These are phyloP conservation scores for Colletotrichum aenigma DNA, from an alignment of 2,329 filamentous ascomycete species.

Conservation along the genomic window DNA sequence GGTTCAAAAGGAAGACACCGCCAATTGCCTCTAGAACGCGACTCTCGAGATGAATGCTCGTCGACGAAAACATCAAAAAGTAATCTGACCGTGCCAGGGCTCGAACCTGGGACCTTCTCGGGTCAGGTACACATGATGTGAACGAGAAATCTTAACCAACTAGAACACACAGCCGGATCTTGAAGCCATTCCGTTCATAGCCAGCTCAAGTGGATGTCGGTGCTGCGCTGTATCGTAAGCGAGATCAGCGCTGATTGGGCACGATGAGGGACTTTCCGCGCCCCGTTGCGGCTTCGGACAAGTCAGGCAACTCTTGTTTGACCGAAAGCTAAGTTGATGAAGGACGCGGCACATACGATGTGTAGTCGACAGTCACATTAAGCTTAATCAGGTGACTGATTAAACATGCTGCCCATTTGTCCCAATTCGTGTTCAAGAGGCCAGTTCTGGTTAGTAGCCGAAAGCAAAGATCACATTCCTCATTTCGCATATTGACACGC, in stretches of 20 bases:
- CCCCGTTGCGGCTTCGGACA: background rate
- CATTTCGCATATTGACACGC: background rate
- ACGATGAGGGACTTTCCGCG: background rate
- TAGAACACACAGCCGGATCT: slow-evolving; percentile 19
- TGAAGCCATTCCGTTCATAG: background rate
- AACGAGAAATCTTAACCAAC: slow-evolving; percentile 22
- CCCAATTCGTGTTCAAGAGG: background rate
- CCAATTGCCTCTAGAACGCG: background rate
- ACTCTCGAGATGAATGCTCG: background rate
- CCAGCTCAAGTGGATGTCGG: background rate
- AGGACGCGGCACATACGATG: background rate
- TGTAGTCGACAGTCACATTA: background rate
- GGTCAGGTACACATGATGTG: background rate
- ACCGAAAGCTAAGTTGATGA: background rate
- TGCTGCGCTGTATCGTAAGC: background rate
- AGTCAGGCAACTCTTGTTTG: background rate
- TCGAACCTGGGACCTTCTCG: slow-evolving; percentile 22
- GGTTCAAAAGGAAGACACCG: background rate
- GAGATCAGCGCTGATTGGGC: background rate
- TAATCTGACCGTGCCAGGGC: slow-evolving; percentile 18
- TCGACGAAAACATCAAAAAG: background rate
- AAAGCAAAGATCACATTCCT: background rate
- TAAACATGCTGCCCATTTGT: background rate
- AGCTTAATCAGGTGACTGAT: background rate
- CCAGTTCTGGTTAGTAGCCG: background rate